Conservation (phyloP, 768 basidiomycete genomes). For the Mycena belliarum region DNA sequence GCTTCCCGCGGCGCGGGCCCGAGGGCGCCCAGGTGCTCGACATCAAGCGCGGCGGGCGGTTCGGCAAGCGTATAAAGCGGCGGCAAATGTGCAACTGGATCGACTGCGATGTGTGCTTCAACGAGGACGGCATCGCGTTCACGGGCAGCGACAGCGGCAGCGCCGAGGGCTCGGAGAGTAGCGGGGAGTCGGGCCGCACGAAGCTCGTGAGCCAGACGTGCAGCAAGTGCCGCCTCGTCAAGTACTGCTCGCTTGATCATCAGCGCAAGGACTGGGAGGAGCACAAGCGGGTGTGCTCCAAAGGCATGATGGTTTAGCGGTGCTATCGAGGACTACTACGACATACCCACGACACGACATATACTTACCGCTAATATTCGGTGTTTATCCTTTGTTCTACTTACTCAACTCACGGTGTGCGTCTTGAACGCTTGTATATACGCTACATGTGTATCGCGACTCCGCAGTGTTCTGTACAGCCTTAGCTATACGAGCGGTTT, state of each 20-base stretch:
- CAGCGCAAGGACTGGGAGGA: constrained; percentile 80
- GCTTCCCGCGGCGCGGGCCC: constrained; percentile 67
- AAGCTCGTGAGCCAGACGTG: constrained; percentile 58
- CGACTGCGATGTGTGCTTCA: constrained; percentile 66
- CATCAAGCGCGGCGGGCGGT: constrained; percentile 56
- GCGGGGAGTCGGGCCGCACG: constrained; percentile 34
- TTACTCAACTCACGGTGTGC: not conserved
- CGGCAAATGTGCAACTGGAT: constrained; percentile 85
- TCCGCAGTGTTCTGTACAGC: not conserved
- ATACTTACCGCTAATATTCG: constrained; percentile 8
- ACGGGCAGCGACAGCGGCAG: constrained; percentile 27
- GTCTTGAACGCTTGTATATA: not conserved
- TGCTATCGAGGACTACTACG: not conserved
- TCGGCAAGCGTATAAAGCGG: constrained; percentile 48
- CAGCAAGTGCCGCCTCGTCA: constrained; percentile 78
- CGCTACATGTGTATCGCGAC: not conserved
- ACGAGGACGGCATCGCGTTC: constrained; percentile 36
- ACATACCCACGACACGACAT: not conserved
- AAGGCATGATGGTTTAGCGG: constrained; percentile 15
- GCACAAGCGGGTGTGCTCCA: constrained; percentile 65
- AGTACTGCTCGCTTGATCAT: constrained; percentile 75
- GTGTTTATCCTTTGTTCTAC: not conserved
- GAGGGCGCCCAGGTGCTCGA: constrained; percentile 64
- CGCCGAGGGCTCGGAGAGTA: constrained; percentile 46
- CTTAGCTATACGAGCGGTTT: too few species aligned